Conservation (phyloP, 768 basidiomycete species). For the Mrakia blollopis region DNA sequence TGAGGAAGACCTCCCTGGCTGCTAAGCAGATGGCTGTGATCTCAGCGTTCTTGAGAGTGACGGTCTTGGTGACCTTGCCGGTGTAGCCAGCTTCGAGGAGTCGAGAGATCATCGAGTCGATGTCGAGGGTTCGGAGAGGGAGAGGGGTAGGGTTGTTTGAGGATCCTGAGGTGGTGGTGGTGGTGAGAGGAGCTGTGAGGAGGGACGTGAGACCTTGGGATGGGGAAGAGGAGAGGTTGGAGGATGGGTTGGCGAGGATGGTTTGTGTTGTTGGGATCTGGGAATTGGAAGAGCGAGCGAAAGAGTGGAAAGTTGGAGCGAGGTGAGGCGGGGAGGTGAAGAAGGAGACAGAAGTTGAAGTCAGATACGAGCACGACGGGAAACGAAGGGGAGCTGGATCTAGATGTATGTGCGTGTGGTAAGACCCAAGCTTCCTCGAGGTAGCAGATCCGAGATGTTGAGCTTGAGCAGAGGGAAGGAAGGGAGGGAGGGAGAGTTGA, state of each 20-base stretch:
- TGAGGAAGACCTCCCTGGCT: conserved; percentile 91
- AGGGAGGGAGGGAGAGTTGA: too few species aligned
- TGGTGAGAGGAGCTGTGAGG: conserved; percentile 27
- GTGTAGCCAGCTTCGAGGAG: conserved; percentile 94
- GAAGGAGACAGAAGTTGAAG: not conserved
- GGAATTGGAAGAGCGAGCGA: not conserved
- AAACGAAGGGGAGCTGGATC: too few species aligned
- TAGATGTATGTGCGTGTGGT: too few species aligned
- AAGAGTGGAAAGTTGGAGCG: not conserved
- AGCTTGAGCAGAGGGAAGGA: not conserved
- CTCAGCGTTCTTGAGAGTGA: conserved; percentile 85
- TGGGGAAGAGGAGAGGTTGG: conserved; percentile 46
- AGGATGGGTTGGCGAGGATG: conserved; percentile 60
- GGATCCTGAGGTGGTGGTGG: conserved; percentile 7
- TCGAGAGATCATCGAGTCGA: conserved; percentile 97
- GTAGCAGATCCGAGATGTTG: too few species aligned
- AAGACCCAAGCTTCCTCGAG: too few species aligned
- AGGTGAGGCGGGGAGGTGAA: not conserved
- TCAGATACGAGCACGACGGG: too few species aligned
- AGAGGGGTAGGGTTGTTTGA: conserved; percentile 51
- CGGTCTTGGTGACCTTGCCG: conserved; percentile 93
- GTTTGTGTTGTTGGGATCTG: conserved; percentile 69
- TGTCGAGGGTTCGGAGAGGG: conserved; percentile 59
- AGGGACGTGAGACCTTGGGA: conserved; percentile 44
- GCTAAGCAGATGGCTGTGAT: conserved; percentile 91